Evolutionary conservation across 352 stramenopile species (phyloP).

Genomic region (Pythium brassicae): DNA sequence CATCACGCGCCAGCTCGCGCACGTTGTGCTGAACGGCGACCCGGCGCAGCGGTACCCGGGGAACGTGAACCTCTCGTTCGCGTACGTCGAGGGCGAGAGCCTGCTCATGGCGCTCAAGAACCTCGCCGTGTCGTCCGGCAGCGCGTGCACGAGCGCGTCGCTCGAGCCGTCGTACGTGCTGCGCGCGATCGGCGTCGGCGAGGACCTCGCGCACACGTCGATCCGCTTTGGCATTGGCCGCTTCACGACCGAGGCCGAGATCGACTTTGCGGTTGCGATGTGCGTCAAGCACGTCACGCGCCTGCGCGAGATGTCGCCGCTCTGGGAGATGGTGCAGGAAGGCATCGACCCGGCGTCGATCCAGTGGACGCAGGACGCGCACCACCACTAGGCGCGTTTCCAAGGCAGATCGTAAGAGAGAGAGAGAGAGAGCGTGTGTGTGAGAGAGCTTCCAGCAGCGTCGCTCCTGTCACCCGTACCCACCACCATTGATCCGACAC

Average conservation of each 20-base stretch:
- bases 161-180: conserved; percentile 99
- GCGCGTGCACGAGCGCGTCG: conserved; percentile 22
- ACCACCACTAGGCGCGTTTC: conserved; percentile 35
- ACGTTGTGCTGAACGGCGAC: conserved; percentile 98
- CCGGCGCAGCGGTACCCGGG: conserved; percentile 90
- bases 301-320: conserved; percentile 97
- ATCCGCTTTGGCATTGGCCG: conserved; percentile 97
- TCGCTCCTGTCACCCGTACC: no score
- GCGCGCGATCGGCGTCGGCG: conserved; percentile 96
- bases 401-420: no score
- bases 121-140: conserved; percentile 90
- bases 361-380: conserved; percentile 97
- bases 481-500: no score
- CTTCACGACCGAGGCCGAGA: conserved; percentile 98
- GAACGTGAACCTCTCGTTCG: conserved; percentile 99
- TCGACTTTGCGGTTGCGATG: conserved; percentile 96
- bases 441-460: no score
- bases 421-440: no score
- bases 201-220: conserved; percentile 98
- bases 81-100: conserved; percentile 99
- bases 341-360: conserved; percentile 99
- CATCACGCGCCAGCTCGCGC: conserved; percentile 73
- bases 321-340: conserved; percentile 99
- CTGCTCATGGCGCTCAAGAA: conserved; percentile 99
- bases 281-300: conserved; percentile 93